Conservation (phyloP, 2,329 filamentous ascomycete species). For the Westerdykella sp. region DNA sequence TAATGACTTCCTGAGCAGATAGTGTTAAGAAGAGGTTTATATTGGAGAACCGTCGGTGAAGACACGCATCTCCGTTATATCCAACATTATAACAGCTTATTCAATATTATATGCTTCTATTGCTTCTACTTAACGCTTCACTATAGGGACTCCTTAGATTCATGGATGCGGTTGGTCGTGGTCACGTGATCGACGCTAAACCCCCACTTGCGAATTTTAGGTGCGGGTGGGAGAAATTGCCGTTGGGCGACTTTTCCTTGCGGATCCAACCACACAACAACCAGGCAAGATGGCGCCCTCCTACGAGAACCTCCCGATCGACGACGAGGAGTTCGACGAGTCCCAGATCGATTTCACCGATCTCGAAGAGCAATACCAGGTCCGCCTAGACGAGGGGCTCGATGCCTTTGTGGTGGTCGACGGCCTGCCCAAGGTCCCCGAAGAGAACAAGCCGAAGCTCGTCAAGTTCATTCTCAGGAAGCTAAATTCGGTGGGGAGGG, state of each 20-base stretch:
- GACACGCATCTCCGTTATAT: too few relatives aligned
- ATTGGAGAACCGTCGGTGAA: too few relatives aligned
- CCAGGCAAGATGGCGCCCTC: conserved; percentile 74
- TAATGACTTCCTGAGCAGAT: too few relatives aligned
- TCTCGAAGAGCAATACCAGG: conserved; percentile 88
- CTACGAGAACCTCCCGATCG: conserved; percentile 79
- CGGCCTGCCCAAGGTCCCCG: conserved; percentile 80
- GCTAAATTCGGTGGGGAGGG: conserved; percentile 76
- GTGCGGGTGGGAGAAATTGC: conserved; percentile 3
- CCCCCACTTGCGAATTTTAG: conserved; percentile 25
- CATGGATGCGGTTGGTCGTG: neutral
- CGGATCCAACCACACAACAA: conserved; percentile 11
- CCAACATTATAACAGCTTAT: too few relatives aligned
- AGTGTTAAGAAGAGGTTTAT: too few relatives aligned
- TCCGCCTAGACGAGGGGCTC: conserved; percentile 90
- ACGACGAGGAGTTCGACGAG: conserved; percentile 88
- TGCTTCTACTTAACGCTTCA: too few relatives aligned
- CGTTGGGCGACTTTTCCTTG: conserved; percentile 14
- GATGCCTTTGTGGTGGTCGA: conserved; percentile 96
- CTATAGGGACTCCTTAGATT: too few relatives aligned
- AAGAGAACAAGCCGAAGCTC: conserved; percentile 88
- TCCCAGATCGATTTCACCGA: conserved; percentile 94
- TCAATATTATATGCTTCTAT: too few relatives aligned
- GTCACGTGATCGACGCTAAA: conserved; percentile 8
- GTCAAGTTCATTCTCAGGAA: conserved; percentile 95